Evolutionary conservation across 768 basidiomycete genomes (phyloP).

Genomic region (Russula foetens): DNA sequence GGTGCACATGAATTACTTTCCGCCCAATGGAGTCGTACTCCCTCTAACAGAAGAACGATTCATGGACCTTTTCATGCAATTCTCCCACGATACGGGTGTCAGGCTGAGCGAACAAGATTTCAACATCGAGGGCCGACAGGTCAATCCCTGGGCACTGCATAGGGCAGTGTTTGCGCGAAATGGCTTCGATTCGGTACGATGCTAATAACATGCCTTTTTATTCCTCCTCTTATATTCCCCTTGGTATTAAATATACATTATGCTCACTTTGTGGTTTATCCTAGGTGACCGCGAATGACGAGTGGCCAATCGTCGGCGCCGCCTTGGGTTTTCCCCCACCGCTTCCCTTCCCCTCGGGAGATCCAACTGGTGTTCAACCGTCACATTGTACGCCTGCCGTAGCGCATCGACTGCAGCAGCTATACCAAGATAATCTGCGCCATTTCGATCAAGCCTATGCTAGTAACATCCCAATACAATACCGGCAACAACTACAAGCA

Average conservation of each 20-base stretch:
- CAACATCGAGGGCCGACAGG: not conserved
- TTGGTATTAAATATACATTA: too few relatives aligned
- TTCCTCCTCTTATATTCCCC: not conserved
- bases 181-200: conserved; percentile 5
- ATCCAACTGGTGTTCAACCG: not conserved
- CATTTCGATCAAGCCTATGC: not conserved
- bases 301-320: conserved; percentile 9
- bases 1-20: too few relatives aligned
- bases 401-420: conserved; percentile 1
- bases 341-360: too few relatives aligned
- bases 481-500: conserved; percentile 2
- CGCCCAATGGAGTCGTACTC: too few relatives aligned
- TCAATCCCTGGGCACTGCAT: conserved; percentile 8
- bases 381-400: not conserved
- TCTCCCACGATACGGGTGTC: not conserved
- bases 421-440: not conserved
- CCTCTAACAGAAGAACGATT: conserved; percentile 5
- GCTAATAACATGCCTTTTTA: not conserved
- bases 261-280: too few relatives aligned
- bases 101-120: conserved; percentile 5
- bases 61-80: not conserved
- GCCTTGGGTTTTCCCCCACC: not conserved
- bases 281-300: conserved; percentile 4
- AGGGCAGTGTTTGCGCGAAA: not conserved
- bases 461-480: conserved; percentile 9